Evolutionary conservation across 1,139 yeast species (phyloP).

Genomic region (Pichia sp.): DNA sequence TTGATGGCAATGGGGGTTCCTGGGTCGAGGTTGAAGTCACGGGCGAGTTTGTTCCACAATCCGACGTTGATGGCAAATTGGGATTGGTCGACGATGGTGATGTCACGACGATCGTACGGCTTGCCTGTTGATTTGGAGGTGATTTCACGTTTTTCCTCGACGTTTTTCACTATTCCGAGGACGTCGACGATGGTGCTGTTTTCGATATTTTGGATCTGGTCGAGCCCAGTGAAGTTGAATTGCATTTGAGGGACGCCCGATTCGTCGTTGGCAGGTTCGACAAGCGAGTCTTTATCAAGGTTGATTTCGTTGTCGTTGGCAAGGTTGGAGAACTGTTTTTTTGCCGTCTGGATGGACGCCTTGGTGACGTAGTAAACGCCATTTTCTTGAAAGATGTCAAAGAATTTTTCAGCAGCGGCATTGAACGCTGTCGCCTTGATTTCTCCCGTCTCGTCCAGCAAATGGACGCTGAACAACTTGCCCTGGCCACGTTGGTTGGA

Average conservation of each 20-base stretch:
- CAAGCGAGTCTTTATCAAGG: slow-evolving; percentile 72
- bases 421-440: slow-evolving; percentile 94
- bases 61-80: slow-evolving; percentile 75
- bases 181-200: slow-evolving; percentile 76
- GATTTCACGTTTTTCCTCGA: slow-evolving; percentile 70
- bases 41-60: slow-evolving; percentile 85
- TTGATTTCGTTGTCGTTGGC: slow-evolving; percentile 84
- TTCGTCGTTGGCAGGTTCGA: slow-evolving; percentile 67
- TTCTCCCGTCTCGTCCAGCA: slow-evolving; percentile 93
- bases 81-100: slow-evolving; percentile 80
- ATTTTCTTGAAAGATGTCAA: slow-evolving; percentile 77
- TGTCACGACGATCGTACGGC: slow-evolving; percentile 86
- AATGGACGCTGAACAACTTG: slow-evolving; percentile 79
- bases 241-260: slow-evolving; percentile 70
- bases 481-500: slow-evolving; percentile 85
- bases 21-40: slow-evolving; percentile 64
- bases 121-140: slow-evolving; percentile 92
- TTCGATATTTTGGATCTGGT: slow-evolving; percentile 61
- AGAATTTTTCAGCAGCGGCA: slow-evolving; percentile 75
- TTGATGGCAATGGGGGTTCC: slow-evolving; percentile 91
- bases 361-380: slow-evolving; percentile 81
- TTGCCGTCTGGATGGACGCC: slow-evolving; percentile 77
- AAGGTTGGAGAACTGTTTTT: slow-evolving; percentile 79
- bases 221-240: slow-evolving; percentile 70
- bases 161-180: slow-evolving; percentile 76